Evolutionary conservation across 164 flowering plant species (phyloP), one percentile per base, ranked within the genome.

Genomic region (Annona squamosa): DNA sequence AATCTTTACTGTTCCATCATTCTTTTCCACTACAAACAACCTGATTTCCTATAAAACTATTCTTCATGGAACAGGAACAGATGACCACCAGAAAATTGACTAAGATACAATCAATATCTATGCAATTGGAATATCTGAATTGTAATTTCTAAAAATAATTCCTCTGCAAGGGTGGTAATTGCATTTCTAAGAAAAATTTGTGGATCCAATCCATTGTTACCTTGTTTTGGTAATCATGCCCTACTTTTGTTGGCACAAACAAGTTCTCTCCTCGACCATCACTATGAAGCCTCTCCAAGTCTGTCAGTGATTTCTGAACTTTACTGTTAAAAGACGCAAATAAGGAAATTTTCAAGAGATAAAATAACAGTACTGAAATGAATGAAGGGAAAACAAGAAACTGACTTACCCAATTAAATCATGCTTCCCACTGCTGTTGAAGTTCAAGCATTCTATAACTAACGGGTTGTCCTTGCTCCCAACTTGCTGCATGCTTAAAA

Each of bases 381-480:
- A 16, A 52, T 52, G 59, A 10, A 52, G 10, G 13, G 59, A 10
- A 52, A 5, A 52, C 13, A 52, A 16, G 44, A 17, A 48, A 47
- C 16, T 7, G 47, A 62, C 47, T 75, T 90, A 95, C 98, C 99
- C 99, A 19, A 95, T 86, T 19, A 89, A 79, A 3, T 16, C 78
- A 83, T 95, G 99, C 37, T 82, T 89, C 62, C 98, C 99, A 81
- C 70, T 88, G 82, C 71, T 82, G 76, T 91, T 87, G 81, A 95
- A 95, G 85, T 95, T 92, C 76, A 86, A 91, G 72, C 99, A 95
- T 81, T 95, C 98, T 10, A 95, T 84, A 63, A 87, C 62, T 72
- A 95, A 79, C 43, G 95, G 99, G 72, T 84, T 91, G 9, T 91
- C 98, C 91, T 89, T 89, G 89, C 88, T 87, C 67, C 83, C 92